phyloP scores from a whole-genome alignment of 1,139 yeast species.

The Scheffersomyces segobiensis region DNA sequence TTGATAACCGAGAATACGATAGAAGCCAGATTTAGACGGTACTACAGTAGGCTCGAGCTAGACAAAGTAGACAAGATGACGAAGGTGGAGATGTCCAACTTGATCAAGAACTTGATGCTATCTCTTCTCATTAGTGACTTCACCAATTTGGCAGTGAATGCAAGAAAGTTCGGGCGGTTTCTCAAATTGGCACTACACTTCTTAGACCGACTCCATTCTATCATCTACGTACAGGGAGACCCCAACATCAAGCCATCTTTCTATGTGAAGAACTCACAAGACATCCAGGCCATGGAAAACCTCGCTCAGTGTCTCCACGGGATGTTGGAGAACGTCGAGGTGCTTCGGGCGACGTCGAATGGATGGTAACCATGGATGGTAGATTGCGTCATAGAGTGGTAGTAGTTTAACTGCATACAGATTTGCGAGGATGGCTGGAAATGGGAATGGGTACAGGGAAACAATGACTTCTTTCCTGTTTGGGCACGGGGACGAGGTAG shows the following conservation, averaged over 20 bases:
- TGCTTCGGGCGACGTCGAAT: not conserved
- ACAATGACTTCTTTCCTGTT: not conserved
- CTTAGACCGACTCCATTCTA: constrained; percentile 28
- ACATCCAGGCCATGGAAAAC: constrained; percentile 11
- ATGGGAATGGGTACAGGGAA: not conserved
- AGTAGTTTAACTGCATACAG: not conserved
- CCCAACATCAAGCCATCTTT: constrained; percentile 11
- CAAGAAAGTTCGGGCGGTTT: constrained; percentile 27
- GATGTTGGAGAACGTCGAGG: constrained; percentile 12
- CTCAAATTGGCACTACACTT: constrained; percentile 24
- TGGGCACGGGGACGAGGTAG: not conserved
- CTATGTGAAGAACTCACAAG: constrained; percentile 11
- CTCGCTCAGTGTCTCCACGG: constrained; percentile 23
- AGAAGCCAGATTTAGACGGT: constrained; percentile 20
- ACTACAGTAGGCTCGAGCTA: constrained; percentile 29
- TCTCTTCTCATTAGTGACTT: constrained; percentile 31
- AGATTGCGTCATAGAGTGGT: not conserved
- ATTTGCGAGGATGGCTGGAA: not conserved
- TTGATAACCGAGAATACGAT: constrained; percentile 5
- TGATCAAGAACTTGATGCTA: constrained; percentile 35
- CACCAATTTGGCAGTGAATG: constrained; percentile 25
- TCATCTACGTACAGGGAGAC: constrained; percentile 11
- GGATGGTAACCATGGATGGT: not conserved
- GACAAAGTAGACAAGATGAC: constrained; percentile 26
- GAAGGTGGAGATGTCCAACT: constrained; percentile 26